Evolutionary conservation across 1,139 yeast genomes (phyloP), one percentile per base, ranked within the genome.

Genomic region (Kurtzmaniella natalensis): DNA sequence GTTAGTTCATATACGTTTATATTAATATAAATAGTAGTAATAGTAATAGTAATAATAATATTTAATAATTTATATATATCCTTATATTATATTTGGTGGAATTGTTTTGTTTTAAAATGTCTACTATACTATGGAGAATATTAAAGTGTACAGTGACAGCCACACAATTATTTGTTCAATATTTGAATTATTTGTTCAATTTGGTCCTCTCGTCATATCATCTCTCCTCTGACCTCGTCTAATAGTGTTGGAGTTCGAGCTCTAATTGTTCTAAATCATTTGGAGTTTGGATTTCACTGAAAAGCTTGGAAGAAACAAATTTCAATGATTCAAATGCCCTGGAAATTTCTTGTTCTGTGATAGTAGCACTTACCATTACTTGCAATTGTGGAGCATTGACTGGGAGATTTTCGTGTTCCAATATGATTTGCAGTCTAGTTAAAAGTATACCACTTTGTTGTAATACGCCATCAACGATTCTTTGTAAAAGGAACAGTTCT

Each of bases 391-490:
- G 95, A 34, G 57, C 55, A 33, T 76, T 72, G 29, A 85, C 69
- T 3, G 95, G 94, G 42, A 85, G 70, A 37, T 78, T 61, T 53
- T 89, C 96, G 49, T 82, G 94, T 44, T 76, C 80, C 37, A 81
- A 65, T 13, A 87, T 70, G 40, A 77, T 70, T 41, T 82, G 81
- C 11, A 85, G 71, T 51, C 95, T 77, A 10, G 89, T 69, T 33
- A 88, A 67, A 41, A 87, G 68, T 13, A 84, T 71, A 28, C 76
- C 72, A 26, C 70, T 64, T n/a, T 65, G 55, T 7, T 54, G 50
- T 37, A 79, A 64, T 7, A 76, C 64, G 19, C 58, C 53, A 47
- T 83, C 81, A 22, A 82, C 74, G 21, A 86, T 71, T 37, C 61
- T 62, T 57, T 84, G 94, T 37, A 84, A 58, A 31, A 84, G 61